These are phyloP conservation scores for Ophiocordyceps sinensis DNA, from an alignment of 2,329 filamentous ascomycete genomes.

Conservation along the genomic window DNA sequence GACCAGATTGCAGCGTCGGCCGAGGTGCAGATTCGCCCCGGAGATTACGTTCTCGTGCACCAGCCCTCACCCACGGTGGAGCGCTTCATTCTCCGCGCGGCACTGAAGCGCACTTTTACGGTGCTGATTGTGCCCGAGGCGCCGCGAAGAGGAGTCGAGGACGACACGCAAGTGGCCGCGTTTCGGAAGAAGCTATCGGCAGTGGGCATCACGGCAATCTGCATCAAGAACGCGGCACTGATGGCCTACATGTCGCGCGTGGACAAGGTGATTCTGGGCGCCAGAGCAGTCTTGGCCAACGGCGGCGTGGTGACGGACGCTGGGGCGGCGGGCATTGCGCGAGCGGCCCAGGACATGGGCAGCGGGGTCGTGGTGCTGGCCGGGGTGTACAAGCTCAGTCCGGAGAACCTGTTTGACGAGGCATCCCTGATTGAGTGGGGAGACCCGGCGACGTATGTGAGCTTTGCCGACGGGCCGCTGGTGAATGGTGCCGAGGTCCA, in stretches of 20 bases:
- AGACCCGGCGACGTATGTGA: slow-evolving; percentile 60
- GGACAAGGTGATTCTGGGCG: slow-evolving; percentile 86
- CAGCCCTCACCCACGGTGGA: slow-evolving; percentile 78
- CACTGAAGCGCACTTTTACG: slow-evolving; percentile 81
- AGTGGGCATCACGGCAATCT: slow-evolving; percentile 67
- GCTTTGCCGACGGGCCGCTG: slow-evolving; percentile 65
- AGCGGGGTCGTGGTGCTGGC: slow-evolving; percentile 80
- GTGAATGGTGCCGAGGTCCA: slow-evolving; percentile 65
- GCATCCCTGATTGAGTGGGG: slow-evolving; percentile 78
- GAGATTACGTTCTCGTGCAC: slow-evolving; percentile 83
- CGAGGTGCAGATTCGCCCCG: slow-evolving; percentile 83
- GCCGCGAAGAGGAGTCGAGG: slow-evolving; percentile 20
- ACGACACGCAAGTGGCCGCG: slow-evolving; percentile 29
- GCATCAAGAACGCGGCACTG: slow-evolving; percentile 70
- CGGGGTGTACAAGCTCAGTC: slow-evolving; percentile 87
- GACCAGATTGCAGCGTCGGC: slow-evolving; percentile 83
- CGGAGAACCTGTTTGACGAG: slow-evolving; percentile 73
- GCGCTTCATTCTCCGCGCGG: slow-evolving; percentile 76
- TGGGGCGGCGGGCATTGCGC: slow-evolving; percentile 71
- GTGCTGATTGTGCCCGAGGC: slow-evolving; percentile 66
- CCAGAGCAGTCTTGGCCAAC: slow-evolving; percentile 76
- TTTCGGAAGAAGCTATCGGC: slow-evolving; percentile 67
- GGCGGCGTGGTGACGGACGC: slow-evolving; percentile 74
- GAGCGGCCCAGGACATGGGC: slow-evolving; percentile 68
- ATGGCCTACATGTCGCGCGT: slow-evolving; percentile 92